These are phyloP conservation scores for Bacidia rubella DNA, from an alignment of 495 filamentous ascomycete genomes.

Conservation along the genomic window DNA sequence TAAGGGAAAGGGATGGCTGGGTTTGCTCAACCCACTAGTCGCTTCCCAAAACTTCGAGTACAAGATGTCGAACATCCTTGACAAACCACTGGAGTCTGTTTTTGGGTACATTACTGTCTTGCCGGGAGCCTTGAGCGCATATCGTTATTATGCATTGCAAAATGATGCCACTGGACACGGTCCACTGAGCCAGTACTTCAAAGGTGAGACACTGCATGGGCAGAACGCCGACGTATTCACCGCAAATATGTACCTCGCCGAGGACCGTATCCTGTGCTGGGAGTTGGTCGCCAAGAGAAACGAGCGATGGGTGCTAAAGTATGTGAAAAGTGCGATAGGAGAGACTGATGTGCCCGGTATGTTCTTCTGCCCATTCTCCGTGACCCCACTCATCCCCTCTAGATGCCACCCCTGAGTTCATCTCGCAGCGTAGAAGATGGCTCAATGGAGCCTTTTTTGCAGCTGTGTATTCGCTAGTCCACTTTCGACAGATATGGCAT, in stretches of 20 bases:
- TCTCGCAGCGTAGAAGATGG: slow-evolving; percentile 91
- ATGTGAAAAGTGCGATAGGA: slow-evolving; percentile 87
- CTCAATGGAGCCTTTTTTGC: slow-evolving; percentile 99
- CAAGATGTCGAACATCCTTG: slow-evolving; percentile 98
- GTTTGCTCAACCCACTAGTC: slow-evolving; percentile 85
- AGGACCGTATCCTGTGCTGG: slow-evolving; percentile 98
- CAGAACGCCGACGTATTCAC: slow-evolving; percentile 98
- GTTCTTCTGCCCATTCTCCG: slow-evolving; percentile 8
- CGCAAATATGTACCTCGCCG: slow-evolving; percentile 97
- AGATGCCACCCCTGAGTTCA: slow-evolving; percentile 64
- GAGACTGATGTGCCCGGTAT: slow-evolving; percentile 95
- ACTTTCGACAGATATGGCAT: slow-evolving; percentile 83
- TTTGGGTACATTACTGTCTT: slow-evolving; percentile 98
- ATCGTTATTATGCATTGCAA: slow-evolving; percentile 91
- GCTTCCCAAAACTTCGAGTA: slow-evolving; percentile 99
- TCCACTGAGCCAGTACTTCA: slow-evolving; percentile 96
- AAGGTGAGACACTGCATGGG: slow-evolving; percentile 92
- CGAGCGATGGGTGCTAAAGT: slow-evolving; percentile 94
- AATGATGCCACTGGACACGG: slow-evolving; percentile 94
- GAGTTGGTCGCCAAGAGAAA: slow-evolving; percentile 92
- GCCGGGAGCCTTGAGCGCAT: slow-evolving; percentile 87
- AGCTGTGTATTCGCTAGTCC: slow-evolving; percentile 91
- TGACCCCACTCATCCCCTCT: background rate
- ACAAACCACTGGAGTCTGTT: slow-evolving; percentile 92
- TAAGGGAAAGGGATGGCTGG: slow-evolving; percentile 69